These are phyloP conservation scores for Lactifluus subvellereus DNA, from an alignment of 768 basidiomycete genomes.

Conservation along the genomic window DNA sequence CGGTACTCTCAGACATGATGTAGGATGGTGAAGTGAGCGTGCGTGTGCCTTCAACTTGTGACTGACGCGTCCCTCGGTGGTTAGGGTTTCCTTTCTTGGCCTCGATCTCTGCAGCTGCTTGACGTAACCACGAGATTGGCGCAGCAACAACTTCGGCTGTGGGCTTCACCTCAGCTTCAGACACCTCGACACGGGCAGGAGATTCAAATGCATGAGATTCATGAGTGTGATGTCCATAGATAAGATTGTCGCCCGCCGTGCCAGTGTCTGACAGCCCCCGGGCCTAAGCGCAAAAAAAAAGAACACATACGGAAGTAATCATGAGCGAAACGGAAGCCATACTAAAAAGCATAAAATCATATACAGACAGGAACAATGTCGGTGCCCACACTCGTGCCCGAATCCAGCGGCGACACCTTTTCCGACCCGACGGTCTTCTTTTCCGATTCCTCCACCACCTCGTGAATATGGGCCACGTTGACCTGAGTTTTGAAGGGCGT, in stretches of 20 bases:
- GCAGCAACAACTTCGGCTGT: background rate
- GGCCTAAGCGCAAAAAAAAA: conserved; percentile 8
- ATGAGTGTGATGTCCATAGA: conserved; percentile 36
- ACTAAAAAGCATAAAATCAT: conserved; percentile 36
- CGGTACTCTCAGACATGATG: conserved; percentile 60
- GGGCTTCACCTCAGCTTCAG: background rate
- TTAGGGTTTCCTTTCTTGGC: conserved; percentile 23
- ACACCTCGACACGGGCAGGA: background rate
- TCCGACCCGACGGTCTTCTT: conserved; percentile 16
- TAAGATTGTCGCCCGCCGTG: conserved; percentile 12
- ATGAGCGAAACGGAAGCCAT: conserved; percentile 18
- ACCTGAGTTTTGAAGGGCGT: conserved; percentile 25
- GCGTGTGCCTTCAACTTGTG: background rate
- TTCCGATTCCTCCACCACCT: conserved; percentile 15
- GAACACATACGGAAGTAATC: background rate
- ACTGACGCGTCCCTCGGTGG: conserved; percentile 35
- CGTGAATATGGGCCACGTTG: conserved; percentile 6
- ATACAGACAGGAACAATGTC: conserved; percentile 44
- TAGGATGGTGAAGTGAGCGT: conserved; percentile 25
- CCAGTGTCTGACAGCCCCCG: conserved; percentile 9
- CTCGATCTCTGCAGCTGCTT: conserved; percentile 11
- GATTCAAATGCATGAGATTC: conserved; percentile 33
- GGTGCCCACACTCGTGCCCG: conserved; percentile 25
- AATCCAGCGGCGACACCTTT: conserved; percentile 17
- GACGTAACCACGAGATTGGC: conserved; percentile 2